phyloP scores from a whole-genome alignment of 129 eudicot genomes.

The Cynara cardunculus region DNA sequence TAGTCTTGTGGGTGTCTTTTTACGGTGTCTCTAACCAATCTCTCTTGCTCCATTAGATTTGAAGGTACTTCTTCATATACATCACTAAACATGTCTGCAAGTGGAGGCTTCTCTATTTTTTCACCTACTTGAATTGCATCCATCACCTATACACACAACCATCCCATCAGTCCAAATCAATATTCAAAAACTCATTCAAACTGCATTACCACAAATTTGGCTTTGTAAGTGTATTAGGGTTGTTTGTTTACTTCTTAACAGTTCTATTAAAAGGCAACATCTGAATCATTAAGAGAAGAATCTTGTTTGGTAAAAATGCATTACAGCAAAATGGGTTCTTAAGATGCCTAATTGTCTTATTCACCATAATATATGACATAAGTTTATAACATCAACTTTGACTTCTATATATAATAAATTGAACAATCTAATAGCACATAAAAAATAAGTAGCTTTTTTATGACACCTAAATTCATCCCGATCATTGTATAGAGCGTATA shows the following conservation, averaged over 20 bases:
- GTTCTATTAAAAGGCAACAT: too few species aligned
- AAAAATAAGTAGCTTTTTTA: background rate
- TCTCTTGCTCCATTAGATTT: conserved; percentile 72
- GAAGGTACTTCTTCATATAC: conserved; percentile 57
- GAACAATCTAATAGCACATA: background rate
- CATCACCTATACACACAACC: conserved; percentile 38
- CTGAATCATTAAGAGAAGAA: too few species aligned
- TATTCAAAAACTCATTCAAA: background rate
- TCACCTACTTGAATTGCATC: conserved; percentile 73
- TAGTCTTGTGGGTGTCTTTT: conserved; percentile 63
- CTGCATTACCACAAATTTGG: background rate
- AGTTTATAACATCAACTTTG: background rate
- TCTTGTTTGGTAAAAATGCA: too few species aligned
- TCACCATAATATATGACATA: too few species aligned
- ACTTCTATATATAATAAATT: background rate
- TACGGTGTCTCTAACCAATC: conserved; percentile 41
- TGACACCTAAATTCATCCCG: background rate
- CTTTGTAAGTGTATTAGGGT: too few species aligned
- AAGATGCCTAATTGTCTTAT: too few species aligned
- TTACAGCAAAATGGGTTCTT: too few species aligned
- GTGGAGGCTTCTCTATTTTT: conserved; percentile 51
- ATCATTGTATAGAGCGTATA: too few species aligned
- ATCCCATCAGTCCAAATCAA: background rate
- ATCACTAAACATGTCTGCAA: conserved; percentile 50
- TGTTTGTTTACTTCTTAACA: too few species aligned